phyloP scores from a whole-genome alignment of 2,329 filamentous ascomycete species.

The Juglanconis sp. region DNA sequence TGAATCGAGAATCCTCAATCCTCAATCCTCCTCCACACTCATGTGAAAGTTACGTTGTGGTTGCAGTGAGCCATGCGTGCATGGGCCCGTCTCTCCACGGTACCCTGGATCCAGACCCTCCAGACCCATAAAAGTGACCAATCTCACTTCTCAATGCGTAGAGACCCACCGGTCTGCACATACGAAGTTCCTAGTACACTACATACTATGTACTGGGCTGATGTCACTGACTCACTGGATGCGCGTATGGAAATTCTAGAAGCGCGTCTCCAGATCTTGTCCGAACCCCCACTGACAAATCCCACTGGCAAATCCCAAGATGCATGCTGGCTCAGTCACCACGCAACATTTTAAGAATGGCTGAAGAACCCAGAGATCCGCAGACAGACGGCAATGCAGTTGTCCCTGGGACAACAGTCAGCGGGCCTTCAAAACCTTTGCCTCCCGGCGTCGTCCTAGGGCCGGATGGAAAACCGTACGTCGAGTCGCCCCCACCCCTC shows the following conservation, averaged over 20 bases:
- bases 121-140: too few species aligned
- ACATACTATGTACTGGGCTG: not conserved
- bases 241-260: not conserved
- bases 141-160: not conserved
- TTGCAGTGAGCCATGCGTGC: too few species aligned
- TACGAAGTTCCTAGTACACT: too few species aligned
- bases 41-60: too few species aligned
- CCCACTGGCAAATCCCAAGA: not conserved
- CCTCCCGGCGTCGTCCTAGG: constrained; percentile 73
- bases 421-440: constrained; percentile 46
- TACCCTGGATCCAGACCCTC: too few species aligned
- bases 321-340: not conserved
- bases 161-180: too few species aligned
- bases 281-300: constrained; percentile 2
- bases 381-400: constrained; percentile 22
- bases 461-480: constrained; percentile 82
- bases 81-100: too few species aligned
- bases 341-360: constrained; percentile 28
- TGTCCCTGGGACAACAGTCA: constrained; percentile 23
- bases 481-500: constrained; percentile 14
- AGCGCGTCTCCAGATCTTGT: not conserved
- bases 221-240: constrained; percentile 7
- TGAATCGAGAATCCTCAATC: too few species aligned
- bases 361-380: constrained; percentile 33
- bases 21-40: too few species aligned